A percentile compares a stretch with the other conserved stretches of the same genome.
phyloP scores from a whole-genome alignment of 805 yeast genomes.

The Saccharomyces paradoxus region DNA sequence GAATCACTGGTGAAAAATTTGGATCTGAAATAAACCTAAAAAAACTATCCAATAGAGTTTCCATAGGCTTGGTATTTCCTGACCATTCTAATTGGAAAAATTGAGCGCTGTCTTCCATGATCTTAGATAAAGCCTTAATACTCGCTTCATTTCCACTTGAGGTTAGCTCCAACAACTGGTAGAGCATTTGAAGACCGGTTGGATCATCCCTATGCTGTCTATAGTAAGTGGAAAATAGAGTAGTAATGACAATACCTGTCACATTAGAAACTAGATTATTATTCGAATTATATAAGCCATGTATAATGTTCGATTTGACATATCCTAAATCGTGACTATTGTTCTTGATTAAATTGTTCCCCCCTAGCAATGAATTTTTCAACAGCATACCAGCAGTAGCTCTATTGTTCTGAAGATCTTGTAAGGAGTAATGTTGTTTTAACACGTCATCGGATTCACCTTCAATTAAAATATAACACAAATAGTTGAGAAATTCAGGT shows the following conservation, averaged over 20 bases:
- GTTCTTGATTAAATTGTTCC: conserved; percentile 24
- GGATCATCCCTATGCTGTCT: conserved; percentile 31
- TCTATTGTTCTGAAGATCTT: conserved; percentile 33
- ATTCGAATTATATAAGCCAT: conserved; percentile 31
- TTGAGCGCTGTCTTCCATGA: conserved; percentile 79
- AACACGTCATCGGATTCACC: conserved; percentile 38
- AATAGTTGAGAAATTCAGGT: conserved; percentile 75
- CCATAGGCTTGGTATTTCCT: conserved; percentile 55
- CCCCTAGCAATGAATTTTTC: conserved; percentile 61
- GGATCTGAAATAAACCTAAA: conserved; percentile 41
- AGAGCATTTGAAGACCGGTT: conserved; percentile 58
- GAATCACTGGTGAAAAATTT: conserved; percentile 36
- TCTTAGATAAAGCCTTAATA: conserved; percentile 70
- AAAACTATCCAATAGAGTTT: conserved; percentile 57
- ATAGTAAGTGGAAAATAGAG: conserved; percentile 52
- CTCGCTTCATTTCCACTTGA: conserved; percentile 35
- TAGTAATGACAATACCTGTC: conserved; percentile 83
- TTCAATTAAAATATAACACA: conserved; percentile 61
- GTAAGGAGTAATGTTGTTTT: conserved; percentile 11
- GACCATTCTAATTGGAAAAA: conserved; percentile 57
- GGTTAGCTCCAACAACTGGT: conserved; percentile 57
- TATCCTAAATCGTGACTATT: conserved; percentile 31
- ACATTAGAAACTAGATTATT: conserved; percentile 61
- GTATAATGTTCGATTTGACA: conserved; percentile 36
- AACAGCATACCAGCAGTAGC: conserved; percentile 85